Evolutionary conservation across 2,329 filamentous ascomycete species (phyloP).

Genomic region (Fusarium oxysporum): DNA sequence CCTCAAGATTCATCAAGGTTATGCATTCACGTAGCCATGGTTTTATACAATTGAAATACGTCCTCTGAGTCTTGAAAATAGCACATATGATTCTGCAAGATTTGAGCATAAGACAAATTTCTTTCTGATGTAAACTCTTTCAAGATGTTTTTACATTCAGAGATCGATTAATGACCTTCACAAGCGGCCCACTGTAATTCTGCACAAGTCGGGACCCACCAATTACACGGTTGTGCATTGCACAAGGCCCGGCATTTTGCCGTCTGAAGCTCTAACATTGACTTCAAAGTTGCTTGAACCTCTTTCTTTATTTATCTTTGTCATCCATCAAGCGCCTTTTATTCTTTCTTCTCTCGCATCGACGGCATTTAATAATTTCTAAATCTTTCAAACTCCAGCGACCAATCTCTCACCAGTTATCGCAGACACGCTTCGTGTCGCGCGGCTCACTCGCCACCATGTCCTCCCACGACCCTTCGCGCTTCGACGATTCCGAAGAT

Average conservation of each 20-base stretch:
- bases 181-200: neutral
- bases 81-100: neutral
- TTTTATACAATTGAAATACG: neutral
- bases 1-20: neutral
- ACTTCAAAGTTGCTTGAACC: conserved; percentile 14
- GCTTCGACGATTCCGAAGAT: conserved; percentile 75
- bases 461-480: conserved; percentile 62
- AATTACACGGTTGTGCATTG: conserved; percentile 17
- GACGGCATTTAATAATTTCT: conserved; percentile 5
- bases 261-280: conserved; percentile 34
- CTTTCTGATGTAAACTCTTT: no score
- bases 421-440: conserved; percentile 35
- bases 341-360: conserved; percentile 12
- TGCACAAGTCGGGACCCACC: conserved; percentile 19
- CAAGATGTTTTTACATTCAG: neutral
- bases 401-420: neutral
- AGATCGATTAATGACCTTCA: neutral
- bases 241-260: conserved; percentile 35
- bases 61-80: neutral
- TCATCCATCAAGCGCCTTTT: conserved; percentile 32
- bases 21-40: no score
- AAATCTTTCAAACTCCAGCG: conserved; percentile 7
- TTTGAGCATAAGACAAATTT: neutral
- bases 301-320: conserved; percentile 34
- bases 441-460: conserved; percentile 44